Evolutionary conservation across 1,284 basidiomycete genomes (phyloP).

Genomic region (Cutaneotrichosporon sp.): DNA sequence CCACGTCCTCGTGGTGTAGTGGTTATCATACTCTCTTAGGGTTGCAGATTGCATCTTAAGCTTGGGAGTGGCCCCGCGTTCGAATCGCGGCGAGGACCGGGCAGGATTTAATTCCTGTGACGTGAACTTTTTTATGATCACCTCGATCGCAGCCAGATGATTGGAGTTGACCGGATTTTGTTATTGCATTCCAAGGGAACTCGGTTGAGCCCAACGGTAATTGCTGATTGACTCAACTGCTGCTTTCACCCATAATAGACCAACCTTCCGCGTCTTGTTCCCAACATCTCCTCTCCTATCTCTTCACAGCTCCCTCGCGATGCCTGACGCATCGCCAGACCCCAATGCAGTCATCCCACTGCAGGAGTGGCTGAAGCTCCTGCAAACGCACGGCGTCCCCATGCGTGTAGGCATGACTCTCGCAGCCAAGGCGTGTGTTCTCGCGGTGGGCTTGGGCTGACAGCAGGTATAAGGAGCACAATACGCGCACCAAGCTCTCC

Average conservation of each 20-base stretch:
- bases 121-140: background rate
- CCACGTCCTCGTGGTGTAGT: too few species aligned
- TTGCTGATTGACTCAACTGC: background rate
- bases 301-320: background rate
- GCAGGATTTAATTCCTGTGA: background rate
- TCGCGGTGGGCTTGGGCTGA: too few species aligned
- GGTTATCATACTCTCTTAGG: background rate
- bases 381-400: slow-evolving; percentile 61
- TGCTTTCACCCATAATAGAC: background rate
- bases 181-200: too few species aligned
- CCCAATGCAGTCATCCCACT: slow-evolving; percentile 53
- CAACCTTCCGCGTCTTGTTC: too few species aligned
- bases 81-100: slow-evolving; percentile 1
- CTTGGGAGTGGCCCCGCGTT: slow-evolving; percentile 2
- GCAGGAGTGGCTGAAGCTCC: slow-evolving; percentile 66
- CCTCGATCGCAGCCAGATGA: too few species aligned
- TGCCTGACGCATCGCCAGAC: background rate
- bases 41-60: background rate
- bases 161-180: too few species aligned
- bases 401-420: slow-evolving; percentile 69
- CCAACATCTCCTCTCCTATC: too few species aligned
- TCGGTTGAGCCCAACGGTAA: too few species aligned
- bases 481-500: slow-evolving; percentile 59
- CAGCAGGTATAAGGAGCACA: slow-evolving; percentile 66
- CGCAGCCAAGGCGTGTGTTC: slow-evolving; percentile 67